Percentiles rank a stretch among this genome's conserved stretches.
Conservation (phyloP, 192 early-diverging fungal genomes). For the Mortierella claussenii region DNA sequence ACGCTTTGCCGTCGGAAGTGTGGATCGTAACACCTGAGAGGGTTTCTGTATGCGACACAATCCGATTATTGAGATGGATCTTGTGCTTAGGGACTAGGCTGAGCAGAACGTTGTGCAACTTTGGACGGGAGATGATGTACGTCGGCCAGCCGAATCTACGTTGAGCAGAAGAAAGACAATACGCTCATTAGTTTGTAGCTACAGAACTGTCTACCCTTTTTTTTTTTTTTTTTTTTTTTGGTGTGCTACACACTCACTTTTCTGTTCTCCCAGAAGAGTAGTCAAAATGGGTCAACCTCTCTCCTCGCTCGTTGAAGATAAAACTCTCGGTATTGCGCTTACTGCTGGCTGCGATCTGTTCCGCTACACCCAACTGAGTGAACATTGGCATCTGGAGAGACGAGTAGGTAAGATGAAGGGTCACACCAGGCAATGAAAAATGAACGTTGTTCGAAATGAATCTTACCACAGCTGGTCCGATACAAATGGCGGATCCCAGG, state of each 20-base stretch:
- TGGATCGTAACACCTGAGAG: background rate
- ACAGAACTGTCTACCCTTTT: too few relatives aligned
- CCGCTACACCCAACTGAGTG: background rate
- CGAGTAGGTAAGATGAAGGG: too few relatives aligned
- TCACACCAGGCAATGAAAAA: too few relatives aligned
- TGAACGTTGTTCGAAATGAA: too few relatives aligned
- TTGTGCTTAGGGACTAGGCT: slow-evolving; percentile 1
- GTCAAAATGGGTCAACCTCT: background rate
- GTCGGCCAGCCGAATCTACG: background rate
- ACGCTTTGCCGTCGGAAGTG: background rate
- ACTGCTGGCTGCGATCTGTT: background rate
- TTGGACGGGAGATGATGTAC: background rate
- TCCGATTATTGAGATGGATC: slow-evolving; percentile 7
- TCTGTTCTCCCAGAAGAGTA: background rate
- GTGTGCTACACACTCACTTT: background rate
- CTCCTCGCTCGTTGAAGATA: background rate
- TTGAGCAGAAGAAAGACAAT: too few relatives aligned
- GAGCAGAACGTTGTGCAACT: background rate
- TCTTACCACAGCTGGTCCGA: too few relatives aligned
- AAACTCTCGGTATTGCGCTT: background rate
- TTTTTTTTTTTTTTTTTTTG: too few relatives aligned
- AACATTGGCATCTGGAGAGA: slow-evolving; percentile 1
- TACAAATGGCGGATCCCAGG: too few relatives aligned
- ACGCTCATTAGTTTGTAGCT: too few relatives aligned
- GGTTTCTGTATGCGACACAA: background rate